phyloP scores from a whole-genome alignment of 768 basidiomycete species.

The Boletus subcaerulescens region DNA sequence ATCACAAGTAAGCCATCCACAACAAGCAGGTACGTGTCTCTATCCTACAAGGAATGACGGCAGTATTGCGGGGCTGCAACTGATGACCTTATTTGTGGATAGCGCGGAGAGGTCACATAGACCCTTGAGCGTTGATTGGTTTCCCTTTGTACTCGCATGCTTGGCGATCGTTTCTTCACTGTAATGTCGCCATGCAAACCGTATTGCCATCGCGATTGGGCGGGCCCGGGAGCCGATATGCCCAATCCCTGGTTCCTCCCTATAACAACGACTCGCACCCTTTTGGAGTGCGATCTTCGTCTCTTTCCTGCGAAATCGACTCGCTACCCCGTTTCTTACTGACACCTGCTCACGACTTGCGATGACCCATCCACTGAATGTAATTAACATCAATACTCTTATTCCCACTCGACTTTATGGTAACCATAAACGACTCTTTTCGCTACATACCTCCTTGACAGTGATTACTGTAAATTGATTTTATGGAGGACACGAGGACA shows the following conservation, averaged over 20 bases:
- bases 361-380: neutral
- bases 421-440: neutral
- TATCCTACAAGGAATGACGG: neutral
- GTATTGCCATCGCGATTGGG: neutral
- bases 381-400: neutral
- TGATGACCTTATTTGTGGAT: neutral
- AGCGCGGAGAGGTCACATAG: conserved; percentile 17
- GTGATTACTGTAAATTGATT: neutral
- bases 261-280: neutral
- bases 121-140: conserved; percentile 11
- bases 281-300: neutral
- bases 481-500: neutral
- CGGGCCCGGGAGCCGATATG: neutral
- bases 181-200: neutral
- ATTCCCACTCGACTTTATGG: neutral
- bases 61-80: neutral
- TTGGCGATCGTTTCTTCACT: conserved; percentile 6
- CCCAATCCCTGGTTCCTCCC: neutral
- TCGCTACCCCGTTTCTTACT: neutral
- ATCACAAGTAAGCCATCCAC: conserved; percentile 44
- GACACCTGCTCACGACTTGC: neutral
- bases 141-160: conserved; percentile 12
- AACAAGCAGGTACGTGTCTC: conserved; percentile 25
- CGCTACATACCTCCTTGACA: neutral
- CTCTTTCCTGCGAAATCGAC: neutral